Percentiles rank a stretch among this genome's conserved stretches.
phyloP scores from a whole-genome alignment of 2,329 filamentous ascomycete genomes.

The Aspergillus transmontanensis region DNA sequence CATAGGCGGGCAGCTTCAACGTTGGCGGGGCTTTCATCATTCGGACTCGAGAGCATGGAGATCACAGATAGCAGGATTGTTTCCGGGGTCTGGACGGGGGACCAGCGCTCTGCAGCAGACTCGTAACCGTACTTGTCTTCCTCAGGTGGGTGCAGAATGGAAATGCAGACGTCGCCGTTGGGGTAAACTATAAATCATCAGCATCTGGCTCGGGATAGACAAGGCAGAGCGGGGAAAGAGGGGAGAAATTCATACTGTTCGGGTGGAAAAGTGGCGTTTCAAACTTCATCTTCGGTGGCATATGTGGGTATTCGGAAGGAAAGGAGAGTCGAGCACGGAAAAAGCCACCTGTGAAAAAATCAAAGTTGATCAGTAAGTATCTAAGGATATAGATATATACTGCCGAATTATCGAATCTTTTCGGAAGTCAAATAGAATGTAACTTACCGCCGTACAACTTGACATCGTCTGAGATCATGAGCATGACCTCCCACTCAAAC shows the following conservation, averaged over 20 bases:
- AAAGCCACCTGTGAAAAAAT: conserved; percentile 70
- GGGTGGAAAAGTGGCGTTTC: conserved; percentile 87
- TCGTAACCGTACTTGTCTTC: conserved; percentile 96
- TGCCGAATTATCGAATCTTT: not conserved
- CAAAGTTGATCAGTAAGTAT: conserved; percentile 3
- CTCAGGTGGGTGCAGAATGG: conserved; percentile 91
- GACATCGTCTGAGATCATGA: conserved; percentile 95
- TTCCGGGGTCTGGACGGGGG: conserved; percentile 90
- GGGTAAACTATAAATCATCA: conserved; percentile 65
- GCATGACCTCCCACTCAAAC: conserved; percentile 98
- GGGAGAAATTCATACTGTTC: conserved; percentile 62
- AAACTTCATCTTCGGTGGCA: conserved; percentile 88
- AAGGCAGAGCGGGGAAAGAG: not conserved
- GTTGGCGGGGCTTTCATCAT: conserved; percentile 94
- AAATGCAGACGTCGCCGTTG: conserved; percentile 89
- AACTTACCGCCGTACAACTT: conserved; percentile 85
- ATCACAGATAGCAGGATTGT: conserved; percentile 92
- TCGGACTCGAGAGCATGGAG: conserved; percentile 87
- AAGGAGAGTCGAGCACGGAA: conserved; percentile 86
- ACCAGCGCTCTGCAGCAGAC: conserved; percentile 86
- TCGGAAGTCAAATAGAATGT: not conserved
- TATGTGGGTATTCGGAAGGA: conserved; percentile 80
- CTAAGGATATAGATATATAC: not conserved
- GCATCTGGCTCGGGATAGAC: not conserved
- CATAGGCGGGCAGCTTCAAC: conserved; percentile 88